phyloP scores from a whole-genome alignment of 2,329 filamentous ascomycete genomes.

The Penicillium sp. region DNA sequence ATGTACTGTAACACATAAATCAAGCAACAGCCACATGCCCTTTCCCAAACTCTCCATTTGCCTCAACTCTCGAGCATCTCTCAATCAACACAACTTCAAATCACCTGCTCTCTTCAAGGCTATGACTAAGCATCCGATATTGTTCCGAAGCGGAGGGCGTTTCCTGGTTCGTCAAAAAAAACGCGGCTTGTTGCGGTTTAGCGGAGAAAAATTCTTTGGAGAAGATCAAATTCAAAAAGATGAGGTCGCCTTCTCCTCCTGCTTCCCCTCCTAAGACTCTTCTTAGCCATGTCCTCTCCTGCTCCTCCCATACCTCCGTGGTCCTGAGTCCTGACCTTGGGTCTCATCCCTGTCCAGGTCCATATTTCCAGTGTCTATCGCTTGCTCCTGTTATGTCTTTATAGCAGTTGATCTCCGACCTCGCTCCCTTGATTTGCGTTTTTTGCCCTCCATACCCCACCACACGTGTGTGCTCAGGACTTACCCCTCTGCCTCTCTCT shows the following conservation, averaged over 20 bases:
- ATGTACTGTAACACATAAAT: not conserved
- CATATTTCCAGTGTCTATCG: slow-evolving; percentile 15
- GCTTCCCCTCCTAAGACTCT: slow-evolving; percentile 28
- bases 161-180: slow-evolving; percentile 16
- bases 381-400: slow-evolving; percentile 27
- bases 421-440: slow-evolving; percentile 18
- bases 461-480: slow-evolving; percentile 24
- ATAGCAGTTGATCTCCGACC: slow-evolving; percentile 21
- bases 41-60: not conserved
- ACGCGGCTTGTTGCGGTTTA: slow-evolving; percentile 23
- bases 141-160: slow-evolving; percentile 8
- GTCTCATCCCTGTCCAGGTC: slow-evolving; percentile 13
- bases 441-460: slow-evolving; percentile 24
- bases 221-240: slow-evolving; percentile 23
- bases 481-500: slow-evolving; percentile 9
- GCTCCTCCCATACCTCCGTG: slow-evolving; percentile 29
- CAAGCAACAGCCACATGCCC: not conserved
- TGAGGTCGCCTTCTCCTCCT: slow-evolving; percentile 18
- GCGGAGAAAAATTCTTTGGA: slow-evolving; percentile 28
- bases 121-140: slow-evolving; percentile 13
- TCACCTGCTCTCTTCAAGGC: not conserved
- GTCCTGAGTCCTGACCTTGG: slow-evolving; percentile 28
- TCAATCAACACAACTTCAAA: not conserved
- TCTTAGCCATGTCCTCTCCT: slow-evolving; percentile 30
- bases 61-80: not conserved